Conservation (phyloP, 129 eudicot genomes). For the Escallonia herrerae region DNA sequence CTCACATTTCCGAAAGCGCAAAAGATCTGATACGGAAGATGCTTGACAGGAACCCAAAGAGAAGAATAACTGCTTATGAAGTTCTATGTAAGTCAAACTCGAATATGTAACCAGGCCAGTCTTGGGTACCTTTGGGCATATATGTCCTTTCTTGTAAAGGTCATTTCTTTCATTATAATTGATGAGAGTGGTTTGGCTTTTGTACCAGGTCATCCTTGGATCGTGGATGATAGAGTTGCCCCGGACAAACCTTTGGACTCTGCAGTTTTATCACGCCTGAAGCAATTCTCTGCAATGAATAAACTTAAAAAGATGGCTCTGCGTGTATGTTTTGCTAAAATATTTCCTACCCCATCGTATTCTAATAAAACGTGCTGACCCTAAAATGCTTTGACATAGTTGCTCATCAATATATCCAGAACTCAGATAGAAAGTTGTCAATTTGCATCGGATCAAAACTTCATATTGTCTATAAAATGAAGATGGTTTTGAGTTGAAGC, state of each 20-base stretch:
- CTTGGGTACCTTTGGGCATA: no score
- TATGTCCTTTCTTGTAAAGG: no score
- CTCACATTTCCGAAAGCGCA: slow-evolving; percentile 40
- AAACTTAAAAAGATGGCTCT: slow-evolving; percentile 61
- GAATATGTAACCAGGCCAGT: no score
- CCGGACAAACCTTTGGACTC: slow-evolving; percentile 58
- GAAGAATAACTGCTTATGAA: slow-evolving; percentile 45
- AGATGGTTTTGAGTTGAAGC: no score
- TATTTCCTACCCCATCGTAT: no score
- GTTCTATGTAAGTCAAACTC: slow-evolving; percentile 35
- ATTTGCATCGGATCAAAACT: no score
- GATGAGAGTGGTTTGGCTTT: slow-evolving; percentile 7
- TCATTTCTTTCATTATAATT: no score
- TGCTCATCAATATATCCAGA: no score
- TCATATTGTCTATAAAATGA: no score
- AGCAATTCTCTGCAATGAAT: slow-evolving; percentile 63
- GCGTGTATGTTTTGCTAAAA: slow-evolving; percentile 27
- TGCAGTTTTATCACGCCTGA: slow-evolving; percentile 55
- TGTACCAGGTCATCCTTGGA: slow-evolving; percentile 59
- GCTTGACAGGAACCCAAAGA: slow-evolving; percentile 40
- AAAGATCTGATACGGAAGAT: slow-evolving; percentile 46
- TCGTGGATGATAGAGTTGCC: slow-evolving; percentile 49
- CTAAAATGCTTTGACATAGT: no score
- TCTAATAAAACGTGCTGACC: no score
- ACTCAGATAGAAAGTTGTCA: no score